Conservation (phyloP, 2,329 filamentous ascomycete species). For the Venturia nashicola region DNA sequence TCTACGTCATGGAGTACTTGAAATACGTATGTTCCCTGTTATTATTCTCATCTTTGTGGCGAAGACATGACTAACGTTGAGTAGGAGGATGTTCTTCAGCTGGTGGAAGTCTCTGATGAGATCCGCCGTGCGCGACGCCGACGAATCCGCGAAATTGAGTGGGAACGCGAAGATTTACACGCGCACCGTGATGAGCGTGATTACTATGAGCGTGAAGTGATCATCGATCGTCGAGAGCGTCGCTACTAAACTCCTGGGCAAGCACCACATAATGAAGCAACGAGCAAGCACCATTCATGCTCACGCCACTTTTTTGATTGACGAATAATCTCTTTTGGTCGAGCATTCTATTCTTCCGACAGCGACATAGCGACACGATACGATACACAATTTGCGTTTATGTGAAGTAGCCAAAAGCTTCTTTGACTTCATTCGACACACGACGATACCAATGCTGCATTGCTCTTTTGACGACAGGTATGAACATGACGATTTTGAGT, state of each 20-base stretch:
- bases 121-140: slow-evolving; percentile 57
- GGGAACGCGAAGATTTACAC: slow-evolving; percentile 42
- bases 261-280: neutral
- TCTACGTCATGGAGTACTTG: slow-evolving; percentile 87
- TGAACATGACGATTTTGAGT: neutral
- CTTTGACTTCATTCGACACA: neutral
- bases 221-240: slow-evolving; percentile 41
- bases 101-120: slow-evolving; percentile 71
- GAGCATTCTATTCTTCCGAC: neutral
- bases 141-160: slow-evolving; percentile 48
- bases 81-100: slow-evolving; percentile 74
- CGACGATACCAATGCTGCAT: slow-evolving; percentile 3
- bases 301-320: neutral
- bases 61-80: slow-evolving; percentile 20
- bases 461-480: neutral
- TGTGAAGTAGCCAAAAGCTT: neutral
- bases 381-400: neutral
- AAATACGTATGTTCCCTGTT: slow-evolving; percentile 55
- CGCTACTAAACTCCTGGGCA: slow-evolving; percentile 12
- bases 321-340: neutral
- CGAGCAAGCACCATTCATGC: neutral
- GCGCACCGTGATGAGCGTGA: slow-evolving; percentile 44
- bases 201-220: slow-evolving; percentile 55
- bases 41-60: neutral
- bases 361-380: slow-evolving; percentile 1